Evolutionary conservation across 805 yeast genomes (phyloP).

Genomic region (Hanseniaspora lachancei): DNA sequence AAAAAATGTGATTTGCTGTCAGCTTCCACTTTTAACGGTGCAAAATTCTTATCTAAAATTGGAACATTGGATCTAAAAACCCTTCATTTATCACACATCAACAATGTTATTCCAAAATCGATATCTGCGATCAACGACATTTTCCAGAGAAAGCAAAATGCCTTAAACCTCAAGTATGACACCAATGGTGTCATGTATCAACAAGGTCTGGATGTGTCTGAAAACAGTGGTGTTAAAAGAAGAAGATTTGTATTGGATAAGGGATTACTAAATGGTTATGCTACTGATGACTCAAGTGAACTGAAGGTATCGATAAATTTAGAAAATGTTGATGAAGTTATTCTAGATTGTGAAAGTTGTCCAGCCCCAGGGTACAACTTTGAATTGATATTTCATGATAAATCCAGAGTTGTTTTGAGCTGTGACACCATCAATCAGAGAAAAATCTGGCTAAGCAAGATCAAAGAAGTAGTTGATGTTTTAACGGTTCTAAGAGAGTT

Average conservation of each 20-base stretch:
- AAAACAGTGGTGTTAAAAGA: slow-evolving; percentile 3
- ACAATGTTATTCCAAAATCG: slow-evolving; percentile 13
- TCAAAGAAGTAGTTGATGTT: slow-evolving; percentile 3
- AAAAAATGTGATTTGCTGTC: neutral
- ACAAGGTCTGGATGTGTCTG: slow-evolving; percentile 7
- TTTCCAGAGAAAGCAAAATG: neutral
- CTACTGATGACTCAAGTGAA: neutral
- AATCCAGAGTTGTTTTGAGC: neutral
- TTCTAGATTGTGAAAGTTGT: slow-evolving; percentile 6
- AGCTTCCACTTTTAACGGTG: neutral
- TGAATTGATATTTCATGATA: slow-evolving; percentile 1
- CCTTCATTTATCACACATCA: slow-evolving; percentile 9
- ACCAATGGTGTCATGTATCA: slow-evolving; percentile 6
- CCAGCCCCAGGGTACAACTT: slow-evolving; percentile 9
- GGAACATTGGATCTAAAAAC: neutral
- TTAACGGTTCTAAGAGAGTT: neutral
- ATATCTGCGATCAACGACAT: slow-evolving; percentile 1
- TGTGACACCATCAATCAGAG: slow-evolving; percentile 5
- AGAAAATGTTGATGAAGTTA: neutral
- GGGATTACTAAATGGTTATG: neutral
- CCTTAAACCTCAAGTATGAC: neutral
- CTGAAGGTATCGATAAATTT: neutral
- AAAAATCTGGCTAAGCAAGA: slow-evolving; percentile 6
- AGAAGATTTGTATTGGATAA: slow-evolving; percentile 5
- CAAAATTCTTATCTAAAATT: neutral